Evolutionary conservation across 208 protist genomes (phyloP).

Genomic region (Novymonas esmeraldas): DNA sequence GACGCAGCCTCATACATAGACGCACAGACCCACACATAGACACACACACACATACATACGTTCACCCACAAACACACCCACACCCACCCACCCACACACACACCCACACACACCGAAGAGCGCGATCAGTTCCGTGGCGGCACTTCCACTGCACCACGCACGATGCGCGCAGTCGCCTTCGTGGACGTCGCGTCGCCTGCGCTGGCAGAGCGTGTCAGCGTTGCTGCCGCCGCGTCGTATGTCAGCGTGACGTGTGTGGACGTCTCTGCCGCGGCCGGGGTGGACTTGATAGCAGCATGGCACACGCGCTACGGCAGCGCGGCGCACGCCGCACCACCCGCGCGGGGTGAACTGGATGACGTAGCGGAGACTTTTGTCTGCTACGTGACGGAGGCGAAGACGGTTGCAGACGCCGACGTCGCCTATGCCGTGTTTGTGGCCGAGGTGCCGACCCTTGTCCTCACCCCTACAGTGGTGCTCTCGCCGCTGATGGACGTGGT

Average conservation of each 20-base stretch:
- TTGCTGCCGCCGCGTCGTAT: slow-evolving; percentile 22
- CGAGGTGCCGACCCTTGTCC: slow-evolving; percentile 47
- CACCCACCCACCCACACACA: slow-evolving; percentile 4
- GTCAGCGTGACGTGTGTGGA: slow-evolving; percentile 2
- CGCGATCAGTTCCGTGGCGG: background rate
- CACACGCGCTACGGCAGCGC: slow-evolving; percentile 15
- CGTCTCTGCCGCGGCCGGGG: slow-evolving; percentile 4
- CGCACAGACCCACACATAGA: background rate
- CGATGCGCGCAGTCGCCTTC: slow-evolving; percentile 22
- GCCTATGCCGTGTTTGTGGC: slow-evolving; percentile 64
- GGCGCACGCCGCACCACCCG: background rate
- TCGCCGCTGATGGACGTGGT: slow-evolving; percentile 38
- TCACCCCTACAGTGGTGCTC: slow-evolving; percentile 34
- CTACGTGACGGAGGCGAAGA: slow-evolving; percentile 67
- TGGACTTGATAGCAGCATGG: slow-evolving; percentile 23
- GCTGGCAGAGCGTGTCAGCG: background rate
- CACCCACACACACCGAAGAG: slow-evolving; percentile 1
- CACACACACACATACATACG: background rate
- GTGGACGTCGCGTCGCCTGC: slow-evolving; percentile 12
- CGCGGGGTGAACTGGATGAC: slow-evolving; percentile 18
- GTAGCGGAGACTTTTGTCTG: slow-evolving; percentile 40
- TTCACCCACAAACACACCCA: background rate
- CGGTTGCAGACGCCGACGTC: slow-evolving; percentile 56
- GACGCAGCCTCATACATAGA: background rate
- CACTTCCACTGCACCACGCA: background rate